A percentile compares a stretch with the other conserved stretches of the same genome.
Conservation (phyloP, 2,329 filamentous ascomycete species). For the Alternaria longipes region DNA sequence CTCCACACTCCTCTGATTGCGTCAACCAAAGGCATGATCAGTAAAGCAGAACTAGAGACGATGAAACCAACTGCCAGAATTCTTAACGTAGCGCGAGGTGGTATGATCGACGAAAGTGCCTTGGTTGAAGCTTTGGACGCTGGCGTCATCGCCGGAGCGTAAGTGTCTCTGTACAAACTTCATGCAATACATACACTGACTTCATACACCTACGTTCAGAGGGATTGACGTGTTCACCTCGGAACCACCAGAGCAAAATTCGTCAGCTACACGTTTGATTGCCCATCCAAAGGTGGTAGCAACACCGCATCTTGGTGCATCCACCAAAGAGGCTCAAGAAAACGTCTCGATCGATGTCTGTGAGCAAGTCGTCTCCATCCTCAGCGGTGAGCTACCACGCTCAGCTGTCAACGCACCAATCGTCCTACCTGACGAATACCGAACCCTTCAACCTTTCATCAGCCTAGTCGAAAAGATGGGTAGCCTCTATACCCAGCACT, state of each 20-base stretch:
- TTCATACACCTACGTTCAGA: no score
- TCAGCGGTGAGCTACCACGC: constrained; percentile 76
- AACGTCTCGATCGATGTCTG: constrained; percentile 86
- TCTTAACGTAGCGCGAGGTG: constrained; percentile 81
- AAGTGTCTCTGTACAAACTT: no score
- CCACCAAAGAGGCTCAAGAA: constrained; percentile 83
- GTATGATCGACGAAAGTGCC: constrained; percentile 80
- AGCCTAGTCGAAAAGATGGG: constrained; percentile 81
- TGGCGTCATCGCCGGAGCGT: constrained; percentile 75
- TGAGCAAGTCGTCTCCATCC: constrained; percentile 77
- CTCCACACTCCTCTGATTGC: constrained; percentile 83
- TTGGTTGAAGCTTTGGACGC: constrained; percentile 74
- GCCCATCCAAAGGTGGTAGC: constrained; percentile 76
- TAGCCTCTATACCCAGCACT: constrained; percentile 81
- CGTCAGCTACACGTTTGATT: constrained; percentile 70
- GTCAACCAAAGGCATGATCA: constrained; percentile 77
- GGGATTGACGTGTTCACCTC: constrained; percentile 82
- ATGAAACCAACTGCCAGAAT: constrained; percentile 81
- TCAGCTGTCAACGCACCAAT: constrained; percentile 83
- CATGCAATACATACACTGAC: no score
- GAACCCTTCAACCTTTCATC: constrained; percentile 79
- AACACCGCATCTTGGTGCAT: constrained; percentile 82
- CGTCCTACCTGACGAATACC: constrained; percentile 82
- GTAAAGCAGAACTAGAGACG: constrained; percentile 68
- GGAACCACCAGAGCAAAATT: constrained; percentile 71